Base-by-base conservation (phyloP, 1,284 basidiomycete species). In the Tremellales sp. region DNA sequence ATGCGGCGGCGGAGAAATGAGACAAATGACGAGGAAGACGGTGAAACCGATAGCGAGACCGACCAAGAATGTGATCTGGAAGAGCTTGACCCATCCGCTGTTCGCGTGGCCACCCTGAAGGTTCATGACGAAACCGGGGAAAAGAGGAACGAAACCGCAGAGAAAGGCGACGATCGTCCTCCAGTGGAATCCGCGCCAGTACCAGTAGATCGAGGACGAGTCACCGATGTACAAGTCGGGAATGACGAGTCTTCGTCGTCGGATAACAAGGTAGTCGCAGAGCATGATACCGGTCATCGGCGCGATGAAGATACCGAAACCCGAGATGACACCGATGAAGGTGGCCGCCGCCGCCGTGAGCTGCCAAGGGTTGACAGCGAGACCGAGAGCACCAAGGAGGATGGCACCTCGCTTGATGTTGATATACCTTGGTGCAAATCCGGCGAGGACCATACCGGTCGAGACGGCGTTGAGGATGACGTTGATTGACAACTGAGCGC, bases 181-280 rank as follows among this genome's bases (percentile, higher is more conserved):
- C 59, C 54, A 64, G 49, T 66, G 57, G 49, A 61, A 53, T 2
- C 61, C 59, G 11, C 49, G 45, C 22, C 54, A 41, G 45, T 54
- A 74, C 63, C 63, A 64, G 53, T 65, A 63, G 15, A 60, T 58
- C 5, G 57, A 55, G 8, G 23, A 22, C 13, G 48, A 46, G 0
- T 46, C 46, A 12, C 55, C 53, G 22, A 49, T 54, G 47, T 63
- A 65, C 8, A 76, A 61, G 46, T 69, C 61, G 8, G 67, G 61
- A 35, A 77, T 56, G 40, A 67, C 57, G 37, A 75, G 36, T 10
- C 53, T 46, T 12, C 68, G 68, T 12, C 62, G 57, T 13, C 73
- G 67, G 25, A 77, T 53, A 31, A 76, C 48, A 51, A 69, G 73
- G 63, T 75, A 76, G 60, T 77, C 75, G 33, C 63, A 56, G 33